Conservation (phyloP, 805 yeast species). For the Nakazawaea siamensis region DNA sequence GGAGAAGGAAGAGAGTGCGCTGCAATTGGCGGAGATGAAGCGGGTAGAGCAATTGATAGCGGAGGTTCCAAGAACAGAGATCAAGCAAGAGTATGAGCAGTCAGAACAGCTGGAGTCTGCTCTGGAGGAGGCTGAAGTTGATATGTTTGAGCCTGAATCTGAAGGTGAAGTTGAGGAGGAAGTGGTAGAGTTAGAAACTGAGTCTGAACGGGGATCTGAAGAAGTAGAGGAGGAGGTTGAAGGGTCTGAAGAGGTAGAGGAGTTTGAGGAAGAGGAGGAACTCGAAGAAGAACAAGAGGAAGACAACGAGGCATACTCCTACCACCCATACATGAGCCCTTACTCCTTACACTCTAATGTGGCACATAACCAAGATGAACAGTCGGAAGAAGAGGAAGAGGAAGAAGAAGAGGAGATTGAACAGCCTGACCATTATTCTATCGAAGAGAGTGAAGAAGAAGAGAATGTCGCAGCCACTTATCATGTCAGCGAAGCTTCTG, state of each 20-base stretch:
- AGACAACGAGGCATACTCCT: background rate
- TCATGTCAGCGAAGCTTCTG: background rate
- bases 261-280: constrained; percentile 1
- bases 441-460: background rate
- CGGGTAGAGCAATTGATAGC: constrained; percentile 15
- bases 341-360: no score
- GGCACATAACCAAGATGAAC: no score
- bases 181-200: constrained; percentile 4
- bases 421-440: background rate
- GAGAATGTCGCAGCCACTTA: background rate
- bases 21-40: no score
- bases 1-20: no score
- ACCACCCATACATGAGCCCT: constrained; percentile 5
- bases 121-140: background rate
- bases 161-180: constrained; percentile 8
- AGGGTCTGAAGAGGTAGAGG: background rate
- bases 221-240: constrained; percentile 9
- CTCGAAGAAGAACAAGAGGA: background rate
- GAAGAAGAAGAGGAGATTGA: background rate
- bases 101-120: no score
- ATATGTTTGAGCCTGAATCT: constrained; percentile 1
- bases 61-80: no score
- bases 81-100: no score
- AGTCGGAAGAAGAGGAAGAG: background rate
- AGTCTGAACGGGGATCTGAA: constrained; percentile 10